phyloP scores from a whole-genome alignment of 805 yeast genomes.

The Komagataella phaffii region DNA sequence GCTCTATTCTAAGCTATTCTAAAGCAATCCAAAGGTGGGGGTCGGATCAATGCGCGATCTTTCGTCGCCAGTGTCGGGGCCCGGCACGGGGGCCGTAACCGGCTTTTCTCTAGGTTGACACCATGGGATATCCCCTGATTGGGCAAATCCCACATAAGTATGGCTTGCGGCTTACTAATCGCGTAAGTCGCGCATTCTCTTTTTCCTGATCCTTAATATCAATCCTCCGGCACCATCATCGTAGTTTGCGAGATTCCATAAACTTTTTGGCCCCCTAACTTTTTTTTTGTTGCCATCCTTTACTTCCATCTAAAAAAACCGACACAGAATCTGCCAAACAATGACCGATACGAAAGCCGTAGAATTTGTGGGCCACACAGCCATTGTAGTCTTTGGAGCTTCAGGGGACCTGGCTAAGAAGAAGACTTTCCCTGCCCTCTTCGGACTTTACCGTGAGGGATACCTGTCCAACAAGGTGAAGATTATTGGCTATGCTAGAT shows the following conservation, averaged over 20 bases:
- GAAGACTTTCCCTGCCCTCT: conserved; percentile 84
- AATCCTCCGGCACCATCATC: conserved; percentile 1
- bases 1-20: no score
- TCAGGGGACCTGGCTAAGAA: conserved; percentile 92
- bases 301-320: not conserved
- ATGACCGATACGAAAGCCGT: conserved; percentile 2
- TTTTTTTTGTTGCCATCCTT: not conserved
- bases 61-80: not conserved
- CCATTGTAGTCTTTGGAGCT: conserved; percentile 83
- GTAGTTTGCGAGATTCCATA: not conserved
- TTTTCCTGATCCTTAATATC: not conserved
- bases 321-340: not conserved
- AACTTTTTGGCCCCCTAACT: not conserved
- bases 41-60: not conserved
- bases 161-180: not conserved
- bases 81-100: not conserved
- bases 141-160: not conserved
- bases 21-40: not conserved
- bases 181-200: not conserved
- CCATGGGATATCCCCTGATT: not conserved
- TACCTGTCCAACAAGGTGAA: conserved; percentile 54
- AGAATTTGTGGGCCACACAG: conserved; percentile 50
- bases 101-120: not conserved
- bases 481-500: conserved; percentile 88
- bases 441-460: conserved; percentile 65